Percentiles rank a stretch among this genome's conserved stretches.
phyloP scores from a whole-genome alignment of 2,329 filamentous ascomycete species.

The Aureobasidium vineae region DNA sequence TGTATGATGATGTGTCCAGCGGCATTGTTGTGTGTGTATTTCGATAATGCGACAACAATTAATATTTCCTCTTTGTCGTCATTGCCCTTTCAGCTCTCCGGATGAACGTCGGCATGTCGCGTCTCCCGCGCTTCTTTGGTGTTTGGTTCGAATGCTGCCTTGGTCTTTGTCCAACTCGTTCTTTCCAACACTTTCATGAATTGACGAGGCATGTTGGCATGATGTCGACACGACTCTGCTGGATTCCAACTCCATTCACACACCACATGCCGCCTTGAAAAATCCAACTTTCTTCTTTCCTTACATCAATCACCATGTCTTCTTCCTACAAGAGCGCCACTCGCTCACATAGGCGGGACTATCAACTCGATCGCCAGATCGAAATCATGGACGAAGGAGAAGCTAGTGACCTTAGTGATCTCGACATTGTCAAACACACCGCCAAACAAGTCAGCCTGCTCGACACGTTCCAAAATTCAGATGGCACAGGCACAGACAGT shows the following conservation, averaged over 20 bases:
- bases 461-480: not conserved
- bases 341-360: slow-evolving; percentile 14
- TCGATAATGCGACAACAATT: not conserved
- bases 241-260: not conserved
- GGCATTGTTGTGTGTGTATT: slow-evolving; percentile 62
- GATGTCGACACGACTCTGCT: not conserved
- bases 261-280: slow-evolving; percentile 1
- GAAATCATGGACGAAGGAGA: slow-evolving; percentile 20
- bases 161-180: slow-evolving; percentile 12
- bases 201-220: not conserved
- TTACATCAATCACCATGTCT: not conserved
- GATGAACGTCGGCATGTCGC: slow-evolving; percentile 8
- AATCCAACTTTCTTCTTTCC: not conserved
- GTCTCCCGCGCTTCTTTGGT: slow-evolving; percentile 12
- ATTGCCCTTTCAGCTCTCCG: not conserved
- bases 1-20: slow-evolving; percentile 90
- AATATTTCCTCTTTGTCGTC: slow-evolving; percentile 13
- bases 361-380: slow-evolving; percentile 2
- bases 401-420: slow-evolving; percentile 6
- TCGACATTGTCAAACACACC: slow-evolving; percentile 25
- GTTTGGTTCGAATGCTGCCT: not conserved
- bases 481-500: slow-evolving; percentile 14
- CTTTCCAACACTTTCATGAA: not conserved
- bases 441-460: slow-evolving; percentile 16
- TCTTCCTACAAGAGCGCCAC: slow-evolving; percentile 9